Conservation (phyloP, 345 rosid genomes). For the Moricandia moricandioides region DNA sequence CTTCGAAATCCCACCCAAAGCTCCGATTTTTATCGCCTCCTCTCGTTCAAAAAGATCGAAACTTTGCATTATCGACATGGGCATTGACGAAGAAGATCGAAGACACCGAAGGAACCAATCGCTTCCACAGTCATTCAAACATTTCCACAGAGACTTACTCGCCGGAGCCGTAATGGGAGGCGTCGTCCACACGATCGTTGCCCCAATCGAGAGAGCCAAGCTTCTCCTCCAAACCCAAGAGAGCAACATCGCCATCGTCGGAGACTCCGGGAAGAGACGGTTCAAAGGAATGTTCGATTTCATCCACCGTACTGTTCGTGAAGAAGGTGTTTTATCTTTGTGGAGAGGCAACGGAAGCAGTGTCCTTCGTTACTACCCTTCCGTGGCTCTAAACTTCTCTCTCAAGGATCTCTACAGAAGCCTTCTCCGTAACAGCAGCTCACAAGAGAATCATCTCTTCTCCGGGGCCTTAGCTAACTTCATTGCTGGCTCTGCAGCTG, state of each 20-base stretch:
- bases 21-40: neutral
- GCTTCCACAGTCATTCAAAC: neutral
- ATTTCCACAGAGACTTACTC: slow-evolving; percentile 21
- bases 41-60: neutral
- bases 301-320: slow-evolving; percentile 71
- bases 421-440: slow-evolving; percentile 57
- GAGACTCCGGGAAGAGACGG: slow-evolving; percentile 51
- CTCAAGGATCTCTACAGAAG: slow-evolving; percentile 84
- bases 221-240: slow-evolving; percentile 89
- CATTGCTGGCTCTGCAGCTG: slow-evolving; percentile 88
- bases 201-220: slow-evolving; percentile 94
- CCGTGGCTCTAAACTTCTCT: slow-evolving; percentile 96
- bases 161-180: slow-evolving; percentile 98
- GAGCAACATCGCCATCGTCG: slow-evolving; percentile 80
- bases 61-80: neutral
- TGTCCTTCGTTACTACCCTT: slow-evolving; percentile 89
- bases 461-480: slow-evolving; percentile 84
- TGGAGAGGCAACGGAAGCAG: slow-evolving; percentile 99
- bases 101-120: neutral
- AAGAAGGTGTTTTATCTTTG: slow-evolving; percentile 80
- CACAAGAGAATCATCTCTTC: slow-evolving; percentile 44
- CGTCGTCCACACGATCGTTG: slow-evolving; percentile 91
- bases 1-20: neutral
- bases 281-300: slow-evolving; percentile 93
- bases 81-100: neutral